Base-by-base conservation (phyloP, 1,284 basidiomycete genomes). In the Tilletia caries region DNA sequence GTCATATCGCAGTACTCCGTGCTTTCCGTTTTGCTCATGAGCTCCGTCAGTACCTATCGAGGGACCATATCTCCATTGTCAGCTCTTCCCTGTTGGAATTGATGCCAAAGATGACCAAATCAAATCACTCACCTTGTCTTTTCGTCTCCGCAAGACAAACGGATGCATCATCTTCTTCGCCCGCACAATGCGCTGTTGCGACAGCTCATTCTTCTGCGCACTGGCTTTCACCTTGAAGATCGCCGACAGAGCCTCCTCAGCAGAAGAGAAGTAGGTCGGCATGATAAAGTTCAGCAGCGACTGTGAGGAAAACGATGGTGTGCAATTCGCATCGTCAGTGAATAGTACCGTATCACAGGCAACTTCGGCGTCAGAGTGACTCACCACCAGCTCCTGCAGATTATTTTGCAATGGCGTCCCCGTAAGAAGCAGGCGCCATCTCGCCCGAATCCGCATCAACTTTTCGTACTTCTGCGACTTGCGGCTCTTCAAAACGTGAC, bases 141-240 rank as follows among this genome's bases (percentile, higher is more conserved):
- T 99, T 74, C 95, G 89, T 64, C 96, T 88, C 27, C 96, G 91
- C 25, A 99, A 87, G 33, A 98, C 95, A 82, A 99, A 99, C 0
- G 96, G 96, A 20, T 92, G 95, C 90, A 99, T 94, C 94, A 99
- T 97, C 83, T 92, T 93, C 85, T 98, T 96, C 4, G 96, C 96
- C 68, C 95, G 86, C 65, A 93, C 92, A 32, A 97, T 91, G 62
- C 95, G 90, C 82, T 94, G 91, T 81, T 92, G 90, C 5, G 94
- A 91, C 18, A 98, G 89, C 52, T 96, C 83, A 52, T 91, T 91
- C 65, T 92, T 89, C 73, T 91, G 92, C 12, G 91, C 90, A 77
- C 93, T 91, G 4, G 91, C 90, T 77, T 92, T 93, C 46, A 93
- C 92, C 84, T 98, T 98, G 89, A 98, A 99, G 76, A 99, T 96